These are phyloP conservation scores for Phylloporus sp. DNA, from an alignment of 768 basidiomycete species.

Conservation along the genomic window DNA sequence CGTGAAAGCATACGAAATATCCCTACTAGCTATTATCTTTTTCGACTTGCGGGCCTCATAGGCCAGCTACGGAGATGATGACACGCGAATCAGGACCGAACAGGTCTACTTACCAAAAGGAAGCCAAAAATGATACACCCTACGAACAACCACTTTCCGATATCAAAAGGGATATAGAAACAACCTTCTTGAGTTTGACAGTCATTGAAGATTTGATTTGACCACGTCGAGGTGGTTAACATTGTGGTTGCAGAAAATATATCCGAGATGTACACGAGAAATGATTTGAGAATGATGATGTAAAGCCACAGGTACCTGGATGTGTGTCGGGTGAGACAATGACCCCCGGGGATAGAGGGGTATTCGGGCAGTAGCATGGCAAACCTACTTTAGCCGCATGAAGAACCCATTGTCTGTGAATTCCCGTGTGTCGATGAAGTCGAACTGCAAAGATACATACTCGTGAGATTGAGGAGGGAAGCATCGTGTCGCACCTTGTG, in stretches of 20 bases:
- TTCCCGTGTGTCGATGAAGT: conserved; percentile 92
- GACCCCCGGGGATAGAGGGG: not conserved
- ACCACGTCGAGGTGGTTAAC: conserved; percentile 88
- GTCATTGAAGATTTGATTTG: conserved; percentile 81
- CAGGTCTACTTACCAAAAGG: conserved; percentile 58
- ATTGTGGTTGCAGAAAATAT: conserved; percentile 97
- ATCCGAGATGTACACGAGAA: conserved; percentile 95
- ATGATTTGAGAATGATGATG: conserved; percentile 88
- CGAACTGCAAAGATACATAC: conserved; percentile 58
- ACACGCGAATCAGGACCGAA: not conserved
- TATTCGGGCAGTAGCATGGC: not conserved
- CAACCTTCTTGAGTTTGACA: conserved; percentile 64
- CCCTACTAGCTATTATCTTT: conserved; percentile 90
- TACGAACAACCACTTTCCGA: conserved; percentile 95
- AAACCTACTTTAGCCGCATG: conserved; percentile 77
- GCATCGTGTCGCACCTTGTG: conserved; percentile 70
- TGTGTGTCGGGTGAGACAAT: conserved; percentile 9
- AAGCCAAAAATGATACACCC: conserved; percentile 99
- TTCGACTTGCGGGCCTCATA: conserved; percentile 92
- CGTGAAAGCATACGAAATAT: conserved; percentile 97
- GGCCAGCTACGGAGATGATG: conserved; percentile 51
- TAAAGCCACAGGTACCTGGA: conserved; percentile 89
- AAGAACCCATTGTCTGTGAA: conserved; percentile 84
- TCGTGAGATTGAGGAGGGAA: not conserved
- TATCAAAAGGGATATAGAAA: conserved; percentile 79